A percentile compares a stretch with the other conserved stretches of the same genome.
These are phyloP conservation scores for Carallia pectinifolia DNA, from an alignment of 345 rosid species.

Conservation along the genomic window DNA sequence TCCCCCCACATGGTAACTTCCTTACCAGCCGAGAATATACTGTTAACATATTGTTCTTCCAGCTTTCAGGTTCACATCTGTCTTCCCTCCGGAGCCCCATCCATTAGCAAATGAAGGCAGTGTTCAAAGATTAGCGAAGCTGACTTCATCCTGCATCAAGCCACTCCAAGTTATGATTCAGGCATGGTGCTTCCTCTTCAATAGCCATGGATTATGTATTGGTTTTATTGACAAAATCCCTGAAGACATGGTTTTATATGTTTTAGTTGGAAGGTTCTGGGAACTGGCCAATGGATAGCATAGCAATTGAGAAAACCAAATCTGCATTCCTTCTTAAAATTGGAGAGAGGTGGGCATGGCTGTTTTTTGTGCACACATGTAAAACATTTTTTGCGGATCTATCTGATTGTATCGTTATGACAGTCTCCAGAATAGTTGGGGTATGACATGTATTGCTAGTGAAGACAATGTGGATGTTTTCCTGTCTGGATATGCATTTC, in stretches of 20 bases:
- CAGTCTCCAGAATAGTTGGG: slow-evolving; percentile 72
- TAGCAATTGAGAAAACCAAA: slow-evolving; percentile 86
- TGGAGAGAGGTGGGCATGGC: slow-evolving; percentile 66
- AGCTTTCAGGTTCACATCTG: slow-evolving; percentile 90
- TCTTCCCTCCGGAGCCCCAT: slow-evolving; percentile 92
- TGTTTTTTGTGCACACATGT: slow-evolving; percentile 3
- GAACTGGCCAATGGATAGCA: slow-evolving; percentile 88
- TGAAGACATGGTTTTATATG: slow-evolving; percentile 17
- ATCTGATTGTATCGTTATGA: slow-evolving; percentile 25
- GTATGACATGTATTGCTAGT: slow-evolving; percentile 65
- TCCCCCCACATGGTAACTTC: neutral
- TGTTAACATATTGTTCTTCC: slow-evolving; percentile 26
- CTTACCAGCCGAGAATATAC: slow-evolving; percentile 4
- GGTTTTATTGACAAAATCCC: neutral
- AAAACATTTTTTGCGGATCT: neutral
- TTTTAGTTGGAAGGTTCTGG: slow-evolving; percentile 95
- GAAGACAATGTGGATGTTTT: slow-evolving; percentile 77
- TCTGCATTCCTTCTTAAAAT: slow-evolving; percentile 82
- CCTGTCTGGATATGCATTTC: slow-evolving; percentile 77
- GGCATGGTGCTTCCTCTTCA: slow-evolving; percentile 35
- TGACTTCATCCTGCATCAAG: slow-evolving; percentile 58
- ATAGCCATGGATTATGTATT: neutral
- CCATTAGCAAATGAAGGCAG: slow-evolving; percentile 58
- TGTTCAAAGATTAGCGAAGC: slow-evolving; percentile 44
- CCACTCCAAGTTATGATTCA: slow-evolving; percentile 91